Evolutionary conservation across 1,139 yeast species (phyloP).

Genomic region (Kurtzmaniella quercitrusa): DNA sequence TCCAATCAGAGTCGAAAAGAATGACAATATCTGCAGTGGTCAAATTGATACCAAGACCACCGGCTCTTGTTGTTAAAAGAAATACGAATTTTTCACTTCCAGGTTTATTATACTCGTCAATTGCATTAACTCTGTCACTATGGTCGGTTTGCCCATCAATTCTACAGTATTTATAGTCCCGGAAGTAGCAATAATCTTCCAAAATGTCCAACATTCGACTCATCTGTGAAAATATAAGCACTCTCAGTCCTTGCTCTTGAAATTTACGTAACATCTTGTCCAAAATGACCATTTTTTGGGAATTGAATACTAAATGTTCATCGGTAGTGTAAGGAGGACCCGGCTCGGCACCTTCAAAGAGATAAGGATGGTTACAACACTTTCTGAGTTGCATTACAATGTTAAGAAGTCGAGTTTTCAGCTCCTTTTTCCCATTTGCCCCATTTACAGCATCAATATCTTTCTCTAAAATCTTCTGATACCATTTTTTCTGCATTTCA

Average conservation of each 20-base stretch:
- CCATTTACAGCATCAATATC: slow-evolving; percentile 97
- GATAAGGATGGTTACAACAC: slow-evolving; percentile 95
- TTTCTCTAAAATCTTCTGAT: slow-evolving; percentile 79
- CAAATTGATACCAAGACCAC: slow-evolving; percentile 93
- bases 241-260: slow-evolving; percentile 79
- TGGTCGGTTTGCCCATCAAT: slow-evolving; percentile 95
- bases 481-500: slow-evolving; percentile 91
- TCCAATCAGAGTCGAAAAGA: slow-evolving; percentile 95
- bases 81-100: slow-evolving; percentile 81
- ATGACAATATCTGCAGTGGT: slow-evolving; percentile 92
- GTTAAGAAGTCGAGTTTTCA: slow-evolving; percentile 82
- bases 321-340: slow-evolving; percentile 98
- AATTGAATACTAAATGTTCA: slow-evolving; percentile 82
- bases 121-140: slow-evolving; percentile 87
- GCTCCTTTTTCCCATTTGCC: slow-evolving; percentile 81
- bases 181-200: slow-evolving; percentile 85
- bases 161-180: slow-evolving; percentile 84
- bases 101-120: slow-evolving; percentile 86
- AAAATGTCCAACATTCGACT: slow-evolving; percentile 84
- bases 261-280: slow-evolving; percentile 77
- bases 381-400: slow-evolving; percentile 96
- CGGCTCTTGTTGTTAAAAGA: slow-evolving; percentile 94
- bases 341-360: slow-evolving; percentile 98
- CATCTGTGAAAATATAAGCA: slow-evolving; percentile 93
- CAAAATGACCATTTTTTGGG: slow-evolving; percentile 86